Percentiles rank a stretch among this genome's conserved stretches.
Evolutionary conservation across 305 asterid species (phyloP).

Genomic region (Withania somnifera): DNA sequence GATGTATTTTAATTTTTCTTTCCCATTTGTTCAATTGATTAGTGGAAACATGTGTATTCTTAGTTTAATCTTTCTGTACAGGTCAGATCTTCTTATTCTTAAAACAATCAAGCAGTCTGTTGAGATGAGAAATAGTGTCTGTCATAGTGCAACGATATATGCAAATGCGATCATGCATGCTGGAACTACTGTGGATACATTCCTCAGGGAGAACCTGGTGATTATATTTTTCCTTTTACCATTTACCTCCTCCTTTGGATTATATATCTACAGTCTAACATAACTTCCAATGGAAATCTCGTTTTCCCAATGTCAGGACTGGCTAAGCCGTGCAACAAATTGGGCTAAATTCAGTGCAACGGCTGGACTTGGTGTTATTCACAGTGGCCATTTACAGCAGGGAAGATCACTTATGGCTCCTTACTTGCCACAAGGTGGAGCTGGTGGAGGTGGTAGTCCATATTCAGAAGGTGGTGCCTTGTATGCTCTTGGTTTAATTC

Average conservation of each 20-base stretch:
- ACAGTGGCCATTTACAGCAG: slow-evolving; percentile 94
- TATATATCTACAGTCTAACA: not conserved
- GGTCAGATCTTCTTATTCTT: slow-evolving; percentile 94
- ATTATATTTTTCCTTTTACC: not conserved
- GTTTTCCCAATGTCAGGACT: slow-evolving; percentile 47
- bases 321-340: slow-evolving; percentile 98
- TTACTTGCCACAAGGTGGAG: slow-evolving; percentile 86
- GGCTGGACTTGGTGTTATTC: slow-evolving; percentile 97
- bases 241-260: not conserved
- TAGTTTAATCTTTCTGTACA: slow-evolving; percentile 17
- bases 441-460: slow-evolving; percentile 93
- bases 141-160: slow-evolving; percentile 97
- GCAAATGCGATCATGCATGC: slow-evolving; percentile 99
- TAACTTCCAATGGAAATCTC: not conserved
- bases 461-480: slow-evolving; percentile 63
- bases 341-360: slow-evolving; percentile 99
- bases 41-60: not conserved
- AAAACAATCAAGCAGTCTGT: slow-evolving; percentile 97
- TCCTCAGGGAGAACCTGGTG: slow-evolving; percentile 94
- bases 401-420: slow-evolving; percentile 99
- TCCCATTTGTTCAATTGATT: slow-evolving; percentile 8
- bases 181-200: slow-evolving; percentile 96
- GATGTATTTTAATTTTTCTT: slow-evolving; percentile 1
- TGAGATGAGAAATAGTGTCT: slow-evolving; percentile 96
- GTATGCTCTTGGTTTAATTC: slow-evolving; percentile 56